Base-by-base conservation (phyloP, 257 asterid genomes). In the Plectranthus barbatus region DNA sequence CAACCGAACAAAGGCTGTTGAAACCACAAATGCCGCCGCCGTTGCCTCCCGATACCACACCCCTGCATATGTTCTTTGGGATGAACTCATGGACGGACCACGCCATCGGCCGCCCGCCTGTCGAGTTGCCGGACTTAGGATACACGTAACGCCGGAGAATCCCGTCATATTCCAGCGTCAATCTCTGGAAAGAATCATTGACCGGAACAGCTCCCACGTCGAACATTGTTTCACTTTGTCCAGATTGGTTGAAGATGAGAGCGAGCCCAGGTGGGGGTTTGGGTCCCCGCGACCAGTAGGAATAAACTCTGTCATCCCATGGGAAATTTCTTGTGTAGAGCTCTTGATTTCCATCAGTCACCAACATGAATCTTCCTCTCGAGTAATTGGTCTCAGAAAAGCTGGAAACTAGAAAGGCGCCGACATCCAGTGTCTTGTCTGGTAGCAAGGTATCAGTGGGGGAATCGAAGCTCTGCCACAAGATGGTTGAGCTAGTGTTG, bases 381-480 rank as follows among this genome's bases (percentile, higher is more conserved):
- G n/a, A n/a, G n/a, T n/a, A n/a, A n/a, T n/a, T n/a, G n/a, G n/a
- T n/a, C n/a, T n/a, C n/a, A n/a, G n/a, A n/a, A n/a, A 65, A 65
- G 50, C 69, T 47, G 34, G 79, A 34, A 12, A 70, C 36, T 9
- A 74, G 40, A 4, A 18, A 18, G 3, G 1, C 19, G 0, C 42
- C 64, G 2, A 9, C 18, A 15, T 26, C 15, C 0, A 74, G 42
- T 23, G n/a, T 46, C 72, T 74, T 76, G 8, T 12, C 10, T 0
- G 76, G 79, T 14, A 69, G 48, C 12, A 74, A 13, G 0, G 80
- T 67, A 26, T 78, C 80, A 0, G 78, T 78, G 3, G 80, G 83
- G 13, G 36, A n/a, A n/a, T n/a, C n/a, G n/a, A n/a, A n/a, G n/a
- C n/a, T n/a, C n/a, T n/a, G n/a, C n/a, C n/a, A n/a, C n/a, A n/a